Conservation (phyloP, 2,329 filamentous ascomycete genomes). For the Fusarium illudens region DNA sequence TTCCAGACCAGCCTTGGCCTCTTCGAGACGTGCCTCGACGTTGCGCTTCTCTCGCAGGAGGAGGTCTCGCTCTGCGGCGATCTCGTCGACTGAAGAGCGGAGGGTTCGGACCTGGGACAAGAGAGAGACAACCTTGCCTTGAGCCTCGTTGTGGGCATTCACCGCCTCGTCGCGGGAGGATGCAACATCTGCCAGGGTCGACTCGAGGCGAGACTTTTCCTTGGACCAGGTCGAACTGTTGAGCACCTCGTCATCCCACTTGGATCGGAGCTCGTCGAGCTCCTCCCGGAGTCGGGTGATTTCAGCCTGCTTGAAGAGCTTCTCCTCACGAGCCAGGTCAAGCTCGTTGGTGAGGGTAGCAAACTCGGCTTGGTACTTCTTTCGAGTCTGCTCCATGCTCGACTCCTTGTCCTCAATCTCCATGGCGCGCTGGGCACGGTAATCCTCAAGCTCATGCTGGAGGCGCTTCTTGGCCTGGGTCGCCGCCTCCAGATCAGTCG, state of each 20-base stretch:
- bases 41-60: conserved; percentile 89
- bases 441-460: conserved; percentile 97
- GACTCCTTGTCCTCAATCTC: conserved; percentile 97
- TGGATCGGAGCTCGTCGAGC: conserved; percentile 90
- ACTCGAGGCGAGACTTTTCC: conserved; percentile 91
- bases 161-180: conserved; percentile 94
- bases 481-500: conserved; percentile 85
- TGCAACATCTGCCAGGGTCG: conserved; percentile 86
- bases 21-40: conserved; percentile 82
- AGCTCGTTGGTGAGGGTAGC: conserved; percentile 89
- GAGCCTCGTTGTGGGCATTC: conserved; percentile 92
- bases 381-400: conserved; percentile 94
- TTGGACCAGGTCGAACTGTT: conserved; percentile 99
- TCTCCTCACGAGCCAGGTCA: conserved; percentile 90
- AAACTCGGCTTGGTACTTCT: conserved; percentile 96
- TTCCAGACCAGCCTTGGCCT: conserved; percentile 88
- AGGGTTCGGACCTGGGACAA: conserved; percentile 89
- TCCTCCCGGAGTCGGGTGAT: conserved; percentile 92
- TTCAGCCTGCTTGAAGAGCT: conserved; percentile 84
- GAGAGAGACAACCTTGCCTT: conserved; percentile 89
- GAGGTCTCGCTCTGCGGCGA: conserved; percentile 83
- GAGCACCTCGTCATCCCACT: conserved; percentile 98
- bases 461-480: conserved; percentile 91
- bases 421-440: conserved; percentile 91
- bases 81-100: conserved; percentile 84